Base-by-base conservation (phyloP, 2,329 filamentous ascomycete species). In the Paecilomyces fulvus region DNA sequence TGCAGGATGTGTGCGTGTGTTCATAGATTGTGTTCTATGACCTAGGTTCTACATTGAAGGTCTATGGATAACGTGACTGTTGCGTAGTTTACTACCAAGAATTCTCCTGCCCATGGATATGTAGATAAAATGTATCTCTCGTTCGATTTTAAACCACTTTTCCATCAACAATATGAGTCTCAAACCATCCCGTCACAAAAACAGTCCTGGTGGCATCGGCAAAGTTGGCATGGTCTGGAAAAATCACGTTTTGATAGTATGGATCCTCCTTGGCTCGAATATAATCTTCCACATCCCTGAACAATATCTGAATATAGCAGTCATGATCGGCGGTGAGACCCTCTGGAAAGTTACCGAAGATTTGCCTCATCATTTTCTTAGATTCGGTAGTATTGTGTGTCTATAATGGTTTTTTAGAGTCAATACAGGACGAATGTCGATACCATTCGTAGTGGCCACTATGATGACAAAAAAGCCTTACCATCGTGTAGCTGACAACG, bases 221-320 rank as follows among this genome's bases (percentile, higher is more conserved):
- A 58, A 66, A 67, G 37, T 66, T 56, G 56, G 63, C 64, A 61
- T 67, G 65, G 30, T 67, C 64, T 30, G 61, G 61, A 30, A 59
- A 60, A 20, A 66, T 59, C 7, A 62, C 54, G 20, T 60, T 49
- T 33, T 55, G 62, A 51, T 60, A 67, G 33, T 59, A 59, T 14
- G 63, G 60, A 59, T 68, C 65, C 12, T 55, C 56, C 55, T 67
- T 67, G n/a, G n/a, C n/a, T n/a, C n/a, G n/a, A n/a, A n/a, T n/a
- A n/a, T n/a, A n/a, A n/a, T n/a, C n/a, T n/a, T n/a, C n/a, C 60
- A 68, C 61, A 57, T 63, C 56, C n/a, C 55, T 55, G 52, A 68
- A 67, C 14, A 62, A 60, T 20, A 62, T 59, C 53, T 66, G 63
- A 14, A 63, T 56, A 51, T 66, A 61, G 55, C 61, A 64, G 53